Conservation (phyloP, 2,329 filamentous ascomycete species). For the Leptographium galeiforme region DNA sequence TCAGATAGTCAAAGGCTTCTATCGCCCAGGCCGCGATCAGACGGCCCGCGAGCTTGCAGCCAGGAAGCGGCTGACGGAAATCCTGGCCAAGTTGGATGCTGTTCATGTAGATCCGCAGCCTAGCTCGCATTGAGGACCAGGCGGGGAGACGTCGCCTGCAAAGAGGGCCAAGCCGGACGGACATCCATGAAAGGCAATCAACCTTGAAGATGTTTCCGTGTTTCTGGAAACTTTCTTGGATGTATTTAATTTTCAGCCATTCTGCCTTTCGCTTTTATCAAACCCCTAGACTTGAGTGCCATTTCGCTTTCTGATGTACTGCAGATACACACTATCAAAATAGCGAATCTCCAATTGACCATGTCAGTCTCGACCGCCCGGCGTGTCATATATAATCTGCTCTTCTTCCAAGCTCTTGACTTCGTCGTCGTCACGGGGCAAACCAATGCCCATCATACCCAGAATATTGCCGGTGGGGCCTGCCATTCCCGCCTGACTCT, state of each 20-base stretch:
- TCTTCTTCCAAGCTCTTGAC: slow-evolving; percentile 30
- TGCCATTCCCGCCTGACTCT: slow-evolving; percentile 71
- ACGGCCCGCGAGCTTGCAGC: slow-evolving; percentile 38
- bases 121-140: slow-evolving; percentile 21
- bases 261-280: too few relatives aligned
- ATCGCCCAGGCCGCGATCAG: slow-evolving; percentile 34
- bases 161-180: slow-evolving; percentile 25
- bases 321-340: too few relatives aligned
- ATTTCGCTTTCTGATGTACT: too few relatives aligned
- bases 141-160: slow-evolving; percentile 27
- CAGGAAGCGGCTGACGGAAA: slow-evolving; percentile 33
- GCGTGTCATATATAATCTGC: background rate
- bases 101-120: slow-evolving; percentile 15
- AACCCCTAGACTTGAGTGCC: too few relatives aligned
- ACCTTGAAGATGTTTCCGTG: too few relatives aligned
- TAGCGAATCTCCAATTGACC: too few relatives aligned
- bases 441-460: slow-evolving; percentile 67
- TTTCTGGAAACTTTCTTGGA: too few relatives aligned
- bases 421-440: slow-evolving; percentile 55
- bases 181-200: too few relatives aligned
- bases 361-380: background rate
- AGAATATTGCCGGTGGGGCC: slow-evolving; percentile 83
- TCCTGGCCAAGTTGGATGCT: slow-evolving; percentile 29
- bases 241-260: too few relatives aligned
- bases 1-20: slow-evolving; percentile 40